Base-by-base conservation (phyloP, 768 basidiomycete species). In the Leccinum broughii region DNA sequence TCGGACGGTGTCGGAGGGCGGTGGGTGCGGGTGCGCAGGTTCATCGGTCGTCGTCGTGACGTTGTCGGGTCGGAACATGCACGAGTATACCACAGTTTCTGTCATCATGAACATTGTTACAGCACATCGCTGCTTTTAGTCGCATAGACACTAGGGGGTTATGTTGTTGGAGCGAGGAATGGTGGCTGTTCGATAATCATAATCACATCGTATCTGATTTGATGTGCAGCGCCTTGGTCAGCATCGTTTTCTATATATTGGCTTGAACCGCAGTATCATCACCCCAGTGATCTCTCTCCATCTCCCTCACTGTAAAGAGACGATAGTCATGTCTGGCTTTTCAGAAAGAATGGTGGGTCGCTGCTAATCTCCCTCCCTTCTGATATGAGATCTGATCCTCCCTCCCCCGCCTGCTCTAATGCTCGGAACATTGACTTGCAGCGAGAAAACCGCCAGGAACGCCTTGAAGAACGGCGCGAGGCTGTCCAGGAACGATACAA, bases 1-100 rank as follows among this genome's bases (percentile, higher is more conserved):
- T 97, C 65, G 94, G 95, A 22, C 75, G 72, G 35, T 64, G 75
- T 53, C 66, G 64, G 48, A 61, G 55, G 55, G 44, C 9, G 37
- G 15, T 44, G n/a, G n/a, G 41, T 44, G 15, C 39, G 22, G 41
- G 37, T 10, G 57, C 28, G n/a, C 57, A 60, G 30, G 41, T 30
- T 41, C 20, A 61, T 26, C 26, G 26, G 30, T 30, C 30, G 26
- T 3, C 66, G 14, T 58, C 52, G 48, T 28, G n/a, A 24, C 22
- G 22, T 48, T 24, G 41, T 62, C 17, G 30, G n/a, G 41, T 44
- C 41, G 17, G 41, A 44, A 1, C 17, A 22, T 48, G 22, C 11
- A 22, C 6, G 22, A 48, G 13, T 24, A 49, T 49, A 24, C 41
- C 13, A 44, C n/a, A 44, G 41, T 44, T 44, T 17, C 39, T 39